A percentile compares a stretch with the other conserved stretches of the same genome.
These are phyloP conservation scores for Debaryomyces nepalensis DNA, from an alignment of 1,139 yeast genomes.

Conservation along the genomic window DNA sequence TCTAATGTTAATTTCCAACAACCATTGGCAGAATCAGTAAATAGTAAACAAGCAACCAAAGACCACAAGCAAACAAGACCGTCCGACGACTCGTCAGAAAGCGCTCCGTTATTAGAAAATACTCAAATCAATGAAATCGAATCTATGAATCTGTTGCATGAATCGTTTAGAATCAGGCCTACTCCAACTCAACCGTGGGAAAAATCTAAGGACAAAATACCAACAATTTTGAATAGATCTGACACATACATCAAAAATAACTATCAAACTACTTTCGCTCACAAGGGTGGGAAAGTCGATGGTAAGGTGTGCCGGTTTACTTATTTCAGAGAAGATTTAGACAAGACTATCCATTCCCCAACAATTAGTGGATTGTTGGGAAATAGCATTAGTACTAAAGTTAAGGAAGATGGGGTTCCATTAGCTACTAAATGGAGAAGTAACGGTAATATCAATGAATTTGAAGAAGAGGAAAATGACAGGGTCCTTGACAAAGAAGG, in stretches of 20 bases:
- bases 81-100: conserved; percentile 20
- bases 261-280: conserved; percentile 8
- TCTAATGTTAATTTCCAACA: conserved; percentile 32
- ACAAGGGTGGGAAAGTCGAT: conserved; percentile 23
- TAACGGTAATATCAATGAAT: conserved; percentile 8
- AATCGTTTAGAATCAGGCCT: conserved; percentile 70
- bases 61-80: not conserved
- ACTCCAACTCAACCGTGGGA: conserved; percentile 81
- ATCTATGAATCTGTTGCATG: conserved; percentile 40
- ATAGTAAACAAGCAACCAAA: conserved; percentile 2
- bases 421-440: conserved; percentile 25
- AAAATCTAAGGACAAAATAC: conserved; percentile 37
- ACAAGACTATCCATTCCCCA: conserved; percentile 88
- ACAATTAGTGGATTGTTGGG: conserved; percentile 76
- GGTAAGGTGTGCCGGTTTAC: conserved; percentile 66
- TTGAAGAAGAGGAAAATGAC: conserved; percentile 18
- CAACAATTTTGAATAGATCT: conserved; percentile 34
- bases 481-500: conserved; percentile 20
- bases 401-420: conserved; percentile 4
- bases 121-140: conserved; percentile 69
- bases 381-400: conserved; percentile 11
- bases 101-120: conserved; percentile 35
- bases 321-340: conserved; percentile 87
- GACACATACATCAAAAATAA: conserved; percentile 7
- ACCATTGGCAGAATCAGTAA: conserved; percentile 24